Percentiles rank a stretch among this genome's conserved stretches.
Conservation (phyloP, 257 asterid genomes). For the Scutellaria baicalensis region DNA sequence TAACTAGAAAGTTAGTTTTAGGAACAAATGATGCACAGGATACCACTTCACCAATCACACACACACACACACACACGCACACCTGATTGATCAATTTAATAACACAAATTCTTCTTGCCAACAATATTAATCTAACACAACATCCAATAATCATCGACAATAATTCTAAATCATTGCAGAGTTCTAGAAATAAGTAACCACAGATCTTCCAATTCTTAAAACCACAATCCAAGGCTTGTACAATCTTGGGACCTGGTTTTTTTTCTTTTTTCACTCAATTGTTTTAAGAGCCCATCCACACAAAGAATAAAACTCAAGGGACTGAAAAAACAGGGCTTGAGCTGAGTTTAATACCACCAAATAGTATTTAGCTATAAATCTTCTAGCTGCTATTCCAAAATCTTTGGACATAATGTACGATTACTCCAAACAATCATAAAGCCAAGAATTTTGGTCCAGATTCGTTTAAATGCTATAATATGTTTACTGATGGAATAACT, state of each 20-base stretch:
- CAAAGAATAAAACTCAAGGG: background rate
- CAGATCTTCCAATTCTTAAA: background rate
- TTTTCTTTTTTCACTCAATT: background rate
- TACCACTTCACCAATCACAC: background rate
- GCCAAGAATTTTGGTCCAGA: background rate
- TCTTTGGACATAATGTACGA: background rate
- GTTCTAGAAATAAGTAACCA: too few species aligned
- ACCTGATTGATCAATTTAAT: background rate
- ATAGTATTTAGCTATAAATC: background rate
- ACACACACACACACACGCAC: background rate
- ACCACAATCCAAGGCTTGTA: background rate
- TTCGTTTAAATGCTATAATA: background rate
- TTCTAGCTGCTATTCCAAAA: background rate
- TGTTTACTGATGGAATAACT: background rate
- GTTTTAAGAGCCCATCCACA: background rate
- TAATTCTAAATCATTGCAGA: background rate
- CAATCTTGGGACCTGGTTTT: background rate
- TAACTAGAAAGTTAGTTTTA: conserved; percentile 6
- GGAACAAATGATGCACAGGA: background rate
- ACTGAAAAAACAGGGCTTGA: background rate
- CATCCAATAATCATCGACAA: background rate
- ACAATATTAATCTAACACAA: background rate
- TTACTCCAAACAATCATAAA: background rate
- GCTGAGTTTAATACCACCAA: background rate
- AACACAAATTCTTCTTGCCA: background rate